These are phyloP conservation scores for Pilatotrama ljubarskyi DNA, from an alignment of 768 basidiomycete genomes.

Conservation along the genomic window DNA sequence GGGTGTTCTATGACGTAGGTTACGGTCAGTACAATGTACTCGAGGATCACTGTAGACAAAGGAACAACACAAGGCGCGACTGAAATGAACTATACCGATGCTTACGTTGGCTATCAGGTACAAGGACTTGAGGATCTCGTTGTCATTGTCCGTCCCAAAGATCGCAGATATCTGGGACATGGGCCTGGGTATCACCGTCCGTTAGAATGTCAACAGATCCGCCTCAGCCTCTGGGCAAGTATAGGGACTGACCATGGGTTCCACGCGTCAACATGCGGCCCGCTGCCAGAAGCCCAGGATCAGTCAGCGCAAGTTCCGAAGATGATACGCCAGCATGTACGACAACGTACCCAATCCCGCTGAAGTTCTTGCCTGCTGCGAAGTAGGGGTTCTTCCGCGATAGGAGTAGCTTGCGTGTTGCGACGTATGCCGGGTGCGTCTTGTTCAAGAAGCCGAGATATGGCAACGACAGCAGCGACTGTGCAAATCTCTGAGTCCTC, in stretches of 20 bases:
- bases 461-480: conserved; percentile 78
- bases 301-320: background rate
- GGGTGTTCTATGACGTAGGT: conserved; percentile 55
- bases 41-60: background rate
- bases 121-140: conserved; percentile 61
- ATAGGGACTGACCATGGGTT: conserved; percentile 57
- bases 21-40: conserved; percentile 1
- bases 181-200: conserved; percentile 48
- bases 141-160: conserved; percentile 72
- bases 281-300: conserved; percentile 41
- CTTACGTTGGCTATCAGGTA: conserved; percentile 71
- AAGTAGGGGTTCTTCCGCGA: conserved; percentile 73
- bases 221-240: background rate
- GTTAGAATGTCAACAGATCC: no score
- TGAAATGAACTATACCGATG: conserved; percentile 5
- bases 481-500: background rate
- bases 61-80: background rate
- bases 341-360: conserved; percentile 61
- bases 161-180: conserved; percentile 80
- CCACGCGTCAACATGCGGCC: conserved; percentile 72
- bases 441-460: conserved; percentile 77
- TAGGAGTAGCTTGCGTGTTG: conserved; percentile 62
- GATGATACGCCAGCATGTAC: background rate
- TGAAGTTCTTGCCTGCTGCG: conserved; percentile 60
- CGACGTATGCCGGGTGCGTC: conserved; percentile 55